Percentiles rank a stretch among this genome's conserved stretches.
These are phyloP conservation scores for Coemansia sp. DNA, from an alignment of 192 early-diverging fungal species.

Conservation along the genomic window DNA sequence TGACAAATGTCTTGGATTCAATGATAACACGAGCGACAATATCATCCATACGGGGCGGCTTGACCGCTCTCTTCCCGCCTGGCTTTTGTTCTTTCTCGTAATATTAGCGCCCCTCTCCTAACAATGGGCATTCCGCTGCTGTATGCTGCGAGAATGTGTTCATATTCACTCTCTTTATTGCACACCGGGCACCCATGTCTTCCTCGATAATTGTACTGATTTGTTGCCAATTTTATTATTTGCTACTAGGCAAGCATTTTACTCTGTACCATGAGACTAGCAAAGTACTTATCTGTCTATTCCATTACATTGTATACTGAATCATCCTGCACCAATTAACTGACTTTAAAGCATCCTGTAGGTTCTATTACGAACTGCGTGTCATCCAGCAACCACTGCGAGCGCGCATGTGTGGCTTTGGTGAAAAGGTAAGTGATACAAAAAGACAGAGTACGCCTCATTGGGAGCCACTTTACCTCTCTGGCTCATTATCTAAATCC, in stretches of 20 bases:
- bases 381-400: slow-evolving; percentile 66
- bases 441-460: background rate
- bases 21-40: background rate
- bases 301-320: background rate
- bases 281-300: background rate
- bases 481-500: background rate
- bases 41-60: background rate
- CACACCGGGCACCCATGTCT: background rate
- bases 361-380: slow-evolving; percentile 54
- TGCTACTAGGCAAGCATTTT: background rate
- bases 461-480: background rate
- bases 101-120: background rate
- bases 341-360: slow-evolving; percentile 10
- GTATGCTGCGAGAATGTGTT: background rate
- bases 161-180: background rate
- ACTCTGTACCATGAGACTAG: background rate
- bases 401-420: slow-evolving; percentile 70
- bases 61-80: background rate
- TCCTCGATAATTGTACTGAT: background rate
- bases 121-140: slow-evolving; percentile 3
- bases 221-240: background rate
- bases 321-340: background rate
- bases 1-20: background rate
- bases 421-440: slow-evolving; percentile 54
- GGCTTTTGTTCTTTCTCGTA: background rate